Percentiles rank a stretch among this genome's conserved stretches.
These are phyloP conservation scores for Ottelia alismoides DNA, from an alignment of 106 monocot species.

Conservation along the genomic window DNA sequence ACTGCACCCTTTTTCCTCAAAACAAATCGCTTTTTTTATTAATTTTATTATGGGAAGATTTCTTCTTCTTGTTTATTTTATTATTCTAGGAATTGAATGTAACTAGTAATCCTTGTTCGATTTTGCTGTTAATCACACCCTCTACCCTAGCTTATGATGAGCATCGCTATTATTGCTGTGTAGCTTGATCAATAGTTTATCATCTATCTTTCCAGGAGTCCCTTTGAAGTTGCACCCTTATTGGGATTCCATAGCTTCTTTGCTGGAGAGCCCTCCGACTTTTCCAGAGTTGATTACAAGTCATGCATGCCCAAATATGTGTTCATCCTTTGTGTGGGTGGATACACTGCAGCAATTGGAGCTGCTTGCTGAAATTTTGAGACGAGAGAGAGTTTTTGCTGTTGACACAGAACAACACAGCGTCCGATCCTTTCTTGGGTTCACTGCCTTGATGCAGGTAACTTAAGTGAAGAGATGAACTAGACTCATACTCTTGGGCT, in stretches of 20 bases:
- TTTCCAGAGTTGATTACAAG: conserved; percentile 2
- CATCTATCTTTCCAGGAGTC: conserved; percentile 22
- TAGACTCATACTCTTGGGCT: no score
- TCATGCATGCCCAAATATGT: conserved; percentile 3
- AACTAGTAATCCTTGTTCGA: neutral
- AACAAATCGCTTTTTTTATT: no score
- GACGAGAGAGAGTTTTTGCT: conserved; percentile 48
- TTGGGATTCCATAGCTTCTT: conserved; percentile 21
- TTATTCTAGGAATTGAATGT: neutral
- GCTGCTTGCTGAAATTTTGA: conserved; percentile 30
- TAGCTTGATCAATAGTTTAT: no score
- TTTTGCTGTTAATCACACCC: neutral
- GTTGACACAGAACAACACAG: conserved; percentile 97
- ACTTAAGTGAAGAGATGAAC: no score
- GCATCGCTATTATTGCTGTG: no score
- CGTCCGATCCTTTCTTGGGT: conserved; percentile 81
- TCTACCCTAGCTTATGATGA: neutral
- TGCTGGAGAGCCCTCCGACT: conserved; percentile 18
- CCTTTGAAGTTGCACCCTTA: conserved; percentile 58
- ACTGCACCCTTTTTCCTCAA: no score
- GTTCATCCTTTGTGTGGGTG: conserved; percentile 32
- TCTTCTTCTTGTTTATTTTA: neutral
- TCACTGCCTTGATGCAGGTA: conserved; percentile 90
- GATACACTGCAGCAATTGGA: conserved; percentile 47
- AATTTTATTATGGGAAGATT: neutral